Base-by-base conservation (phyloP, 2,329 filamentous ascomycete genomes). In the Colletotrichum eremochloae region DNA sequence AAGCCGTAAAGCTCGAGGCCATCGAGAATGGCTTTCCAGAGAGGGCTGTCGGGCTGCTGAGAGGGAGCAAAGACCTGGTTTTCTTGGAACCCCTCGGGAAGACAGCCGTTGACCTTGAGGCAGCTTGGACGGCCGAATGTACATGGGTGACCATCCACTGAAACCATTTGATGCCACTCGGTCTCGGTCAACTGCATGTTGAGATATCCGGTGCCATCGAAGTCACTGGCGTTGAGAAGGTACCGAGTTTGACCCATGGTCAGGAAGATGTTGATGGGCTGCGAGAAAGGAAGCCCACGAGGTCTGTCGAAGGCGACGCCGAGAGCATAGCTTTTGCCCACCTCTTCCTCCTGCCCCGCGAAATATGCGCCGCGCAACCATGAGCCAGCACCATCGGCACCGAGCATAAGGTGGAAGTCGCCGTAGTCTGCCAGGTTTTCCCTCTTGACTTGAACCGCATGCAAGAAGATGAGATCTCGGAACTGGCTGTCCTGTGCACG, bases 141-240 rank as follows among this genome's bases (percentile, higher is more conserved):
- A 31, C 79, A 77, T 0, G 79, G 79, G 57, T 78, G 69, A 1
- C 80, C 80, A 60, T 81, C 77, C 0, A 78, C 70, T 0, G 77
- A 74, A 7, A 80, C 68, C 79, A 81, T 81, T 60, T 79, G 76
- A 50, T 80, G 74, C 78, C 79, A 82, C 52, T 81, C 80, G 14
- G 80, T 76, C 61, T 81, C 78, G 0, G 78, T 81, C 44, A 81
- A 74, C 62, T 81, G 80, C 80, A 81, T 81, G 68, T 81, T 82
- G 52, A 82, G 75, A 63, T 81, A 81, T 0, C 80, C 80, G 40
- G 76, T 71, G 5, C 80, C 78, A 31, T 81, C 79, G 38, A 76
- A 73, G 61, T 81, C 78, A 63, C 79, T 80, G 14, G 80, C 80
- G 44, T 82, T 82, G 12, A 82, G 76, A 29, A 81, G 73, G 46